Evolutionary conservation across 2,329 filamentous ascomycete genomes (phyloP), one percentile per base, ranked within the genome.

Genomic region (Cladorrhinum sp.): DNA sequence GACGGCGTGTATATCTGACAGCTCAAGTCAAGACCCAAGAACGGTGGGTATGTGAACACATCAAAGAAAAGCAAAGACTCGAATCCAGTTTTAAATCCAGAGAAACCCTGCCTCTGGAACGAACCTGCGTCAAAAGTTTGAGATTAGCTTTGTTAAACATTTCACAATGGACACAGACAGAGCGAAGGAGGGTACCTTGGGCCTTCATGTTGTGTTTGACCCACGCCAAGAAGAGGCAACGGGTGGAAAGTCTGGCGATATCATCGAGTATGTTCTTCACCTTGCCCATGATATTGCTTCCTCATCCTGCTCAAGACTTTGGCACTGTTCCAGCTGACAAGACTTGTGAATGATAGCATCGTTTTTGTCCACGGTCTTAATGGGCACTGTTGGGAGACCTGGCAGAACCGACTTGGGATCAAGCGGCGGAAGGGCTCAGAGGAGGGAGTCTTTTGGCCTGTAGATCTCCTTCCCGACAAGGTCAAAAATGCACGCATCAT

Each of bases 351-450:
- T 23, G n/a, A 21, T 10, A 60, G 58, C 42, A 49, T 61, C 9
- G 42, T 61, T 20, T 55, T 55, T 2, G 55, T 61, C 28, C 59
- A 61, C 20, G 59, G 59, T 9, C 55, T 61, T 2, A 58, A 58
- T 23, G 59, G 59, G 20, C 26, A 61, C 42, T 48, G n/a, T 21
- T n/a, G 46, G 20, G 16, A 51, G 12, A 58, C 52, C 7, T 61
- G 55, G 55, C 53, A 30, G 46, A 18, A 23, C 54, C 33, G 20
- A n/a, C 3, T 20, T 14, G n/a, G 20, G 10, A 16, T 6, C 36
- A 21, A 48, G 23, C 20, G 51, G 51, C 16, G 12, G 51, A 36
- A 36, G 20, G 26, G 26, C 3, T 2, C 16, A 12, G 23, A n/a
- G n/a, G 36, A 21, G 7, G 10, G 8, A 12, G 42, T 39, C 18